phyloP scores from a whole-genome alignment of 192 early-diverging fungal species.

The Spinellus fusiger region DNA sequence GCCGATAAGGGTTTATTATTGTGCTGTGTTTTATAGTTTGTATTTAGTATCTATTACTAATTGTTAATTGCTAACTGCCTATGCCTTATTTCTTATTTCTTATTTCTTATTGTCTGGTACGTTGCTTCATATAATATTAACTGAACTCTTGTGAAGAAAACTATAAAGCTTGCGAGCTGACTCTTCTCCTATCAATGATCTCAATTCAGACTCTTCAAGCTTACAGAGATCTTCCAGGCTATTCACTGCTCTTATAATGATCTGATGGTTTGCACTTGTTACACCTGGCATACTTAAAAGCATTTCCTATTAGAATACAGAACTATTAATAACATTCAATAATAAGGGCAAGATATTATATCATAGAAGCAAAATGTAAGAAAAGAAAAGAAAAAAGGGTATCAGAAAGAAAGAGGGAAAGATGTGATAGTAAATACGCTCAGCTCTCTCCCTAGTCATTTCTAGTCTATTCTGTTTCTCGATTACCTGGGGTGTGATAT shows the following conservation, averaged over 20 bases:
- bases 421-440: no score
- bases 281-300: conserved; percentile 85
- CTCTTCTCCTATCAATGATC: conserved; percentile 55
- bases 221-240: conserved; percentile 61
- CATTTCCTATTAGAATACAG: conserved; percentile 43
- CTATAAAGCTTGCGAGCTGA: conserved; percentile 50
- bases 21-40: no score
- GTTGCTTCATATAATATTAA: no score
- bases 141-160: conserved; percentile 65
- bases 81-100: no score
- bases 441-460: no score
- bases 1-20: background rate
- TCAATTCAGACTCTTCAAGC: conserved; percentile 38
- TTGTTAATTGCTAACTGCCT: no score
- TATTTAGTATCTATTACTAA: no score
- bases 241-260: conserved; percentile 60
- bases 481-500: conserved; percentile 57
- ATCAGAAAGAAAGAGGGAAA: no score
- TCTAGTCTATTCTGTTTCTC: background rate
- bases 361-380: no score
- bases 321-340: background rate
- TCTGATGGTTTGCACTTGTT: conserved; percentile 71
- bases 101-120: background rate
- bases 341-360: no score
- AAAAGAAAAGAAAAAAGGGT: no score